phyloP scores from a whole-genome alignment of 495 filamentous ascomycete species.

The Aspergillus cavernicola region DNA sequence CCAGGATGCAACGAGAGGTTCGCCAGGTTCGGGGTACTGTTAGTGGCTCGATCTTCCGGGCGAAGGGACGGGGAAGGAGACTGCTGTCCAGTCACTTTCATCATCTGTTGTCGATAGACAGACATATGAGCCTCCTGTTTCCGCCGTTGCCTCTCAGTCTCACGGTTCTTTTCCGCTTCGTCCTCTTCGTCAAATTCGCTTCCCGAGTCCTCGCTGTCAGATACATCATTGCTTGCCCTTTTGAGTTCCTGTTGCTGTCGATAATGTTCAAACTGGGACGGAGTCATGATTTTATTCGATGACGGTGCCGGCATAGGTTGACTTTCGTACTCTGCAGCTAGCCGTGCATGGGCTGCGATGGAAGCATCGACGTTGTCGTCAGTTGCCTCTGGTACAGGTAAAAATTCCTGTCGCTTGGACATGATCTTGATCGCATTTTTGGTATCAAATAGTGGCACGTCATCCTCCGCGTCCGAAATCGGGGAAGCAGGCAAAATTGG shows the following conservation, averaged over 20 bases:
- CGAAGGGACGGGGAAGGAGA: slow-evolving; percentile 42
- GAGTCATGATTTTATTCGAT: slow-evolving; percentile 80
- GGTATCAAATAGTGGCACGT: slow-evolving; percentile 47
- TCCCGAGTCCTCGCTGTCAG: slow-evolving; percentile 47
- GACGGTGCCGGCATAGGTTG: slow-evolving; percentile 37
- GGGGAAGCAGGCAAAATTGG: slow-evolving; percentile 23
- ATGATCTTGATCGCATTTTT: slow-evolving; percentile 15
- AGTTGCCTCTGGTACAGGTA: slow-evolving; percentile 25
- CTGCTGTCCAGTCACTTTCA: slow-evolving; percentile 84
- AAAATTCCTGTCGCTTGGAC: slow-evolving; percentile 11
- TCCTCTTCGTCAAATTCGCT: slow-evolving; percentile 79
- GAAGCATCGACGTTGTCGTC: slow-evolving; percentile 47
- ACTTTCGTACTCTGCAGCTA: slow-evolving; percentile 49
- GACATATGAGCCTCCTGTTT: slow-evolving; percentile 91
- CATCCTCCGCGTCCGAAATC: slow-evolving; percentile 30
- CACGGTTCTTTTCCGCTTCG: slow-evolving; percentile 68
- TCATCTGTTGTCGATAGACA: slow-evolving; percentile 93
- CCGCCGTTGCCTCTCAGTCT: slow-evolving; percentile 69
- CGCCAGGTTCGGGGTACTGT: slow-evolving; percentile 43
- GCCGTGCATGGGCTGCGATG: slow-evolving; percentile 52
- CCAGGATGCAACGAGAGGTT: slow-evolving; percentile 29
- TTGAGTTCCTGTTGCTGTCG: slow-evolving; percentile 71
- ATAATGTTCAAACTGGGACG: slow-evolving; percentile 81
- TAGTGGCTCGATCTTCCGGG: slow-evolving; percentile 38
- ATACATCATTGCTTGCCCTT: slow-evolving; percentile 47